Evolutionary conservation across 257 asterid genomes (phyloP), one percentile per base, ranked within the genome.

Genomic region (Parsonsia alboflavescens): DNA sequence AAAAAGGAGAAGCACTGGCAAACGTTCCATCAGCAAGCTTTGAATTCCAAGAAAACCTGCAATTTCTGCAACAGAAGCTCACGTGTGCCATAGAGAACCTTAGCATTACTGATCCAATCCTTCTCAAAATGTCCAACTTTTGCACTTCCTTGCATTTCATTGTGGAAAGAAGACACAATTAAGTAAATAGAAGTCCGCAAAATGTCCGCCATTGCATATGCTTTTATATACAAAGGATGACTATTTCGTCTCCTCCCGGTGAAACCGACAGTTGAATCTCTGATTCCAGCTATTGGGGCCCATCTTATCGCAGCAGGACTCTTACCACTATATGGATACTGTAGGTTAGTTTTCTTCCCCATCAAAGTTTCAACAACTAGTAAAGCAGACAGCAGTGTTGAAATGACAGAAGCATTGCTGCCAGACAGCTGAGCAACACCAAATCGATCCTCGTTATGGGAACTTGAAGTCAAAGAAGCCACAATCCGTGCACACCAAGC

Each of bases 341-440:
- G 96, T 68, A 89, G 62, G 80, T 79, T 85, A 76, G 93, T 90
- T 84, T 90, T 95, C 84, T 90, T 95, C 57, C 99, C 99, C 89
- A 92, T 82, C 52, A 90, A 82, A 69, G 91, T 83, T 84, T 95
- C 99, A 28, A 90, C 92, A 58, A 91, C 97, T 77, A 95, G 81
- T 75, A 95, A 83, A 70, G 86, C 73, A 49, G 98, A 92, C 77
- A 95, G 58, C 81, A 95, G 67, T 9, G 91, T 82, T 11, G 98
- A 92, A 69, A 92, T 77, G 58, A 88, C 98, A 76, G 92, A 82
- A 68, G 90, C 87, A 79, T 90, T 90, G 84, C 96, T 86, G 33
- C 97, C 96, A 24, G 98, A 88, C 78, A 92, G 90, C 76, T 95
- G 99, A 71, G 97, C 98, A 62, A 90, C 93, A 6, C 99, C 99